A percentile compares a stretch with the other conserved stretches of the same genome.
Evolutionary conservation across 768 basidiomycete species (phyloP).

Genomic region (Albatrellus ellisii): DNA sequence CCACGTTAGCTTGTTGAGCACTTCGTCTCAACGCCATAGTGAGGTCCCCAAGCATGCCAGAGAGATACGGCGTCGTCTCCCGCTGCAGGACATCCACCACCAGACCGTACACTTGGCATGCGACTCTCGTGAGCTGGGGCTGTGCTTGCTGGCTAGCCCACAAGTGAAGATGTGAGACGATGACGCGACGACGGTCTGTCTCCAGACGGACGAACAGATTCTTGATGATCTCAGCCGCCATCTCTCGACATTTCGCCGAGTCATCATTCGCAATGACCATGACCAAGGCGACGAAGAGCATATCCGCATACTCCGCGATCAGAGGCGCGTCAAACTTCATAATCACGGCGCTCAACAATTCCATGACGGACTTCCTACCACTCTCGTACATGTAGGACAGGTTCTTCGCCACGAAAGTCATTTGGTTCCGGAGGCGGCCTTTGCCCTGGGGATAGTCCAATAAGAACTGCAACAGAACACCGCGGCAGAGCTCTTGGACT

Average conservation of each 20-base stretch:
- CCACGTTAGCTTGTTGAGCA: conserved; percentile 26
- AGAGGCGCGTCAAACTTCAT: conserved; percentile 70
- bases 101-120: conserved; percentile 75
- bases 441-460: conserved; percentile 96
- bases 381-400: conserved; percentile 83
- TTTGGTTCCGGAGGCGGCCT: conserved; percentile 74
- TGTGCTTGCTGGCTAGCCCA: conserved; percentile 64
- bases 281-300: conserved; percentile 84
- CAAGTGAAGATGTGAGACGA: conserved; percentile 60
- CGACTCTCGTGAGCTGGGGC: conserved; percentile 51
- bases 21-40: conserved; percentile 33
- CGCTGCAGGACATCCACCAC: conserved; percentile 54
- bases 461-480: conserved; percentile 83
- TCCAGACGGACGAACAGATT: conserved; percentile 58
- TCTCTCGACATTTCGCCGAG: conserved; percentile 77
- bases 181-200: conserved; percentile 35
- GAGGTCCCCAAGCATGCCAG: conserved; percentile 43
- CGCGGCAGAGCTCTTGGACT: conserved; percentile 86
- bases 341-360: conserved; percentile 75
- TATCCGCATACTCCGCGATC: conserved; percentile 68
- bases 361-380: conserved; percentile 89
- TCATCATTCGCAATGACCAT: conserved; percentile 93
- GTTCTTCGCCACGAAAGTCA: conserved; percentile 89
- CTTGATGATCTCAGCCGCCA: conserved; percentile 78
- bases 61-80: conserved; percentile 31